Conservation (phyloP, 2,329 filamentous ascomycete species). For the Aspergillus pseudoglaucus region DNA sequence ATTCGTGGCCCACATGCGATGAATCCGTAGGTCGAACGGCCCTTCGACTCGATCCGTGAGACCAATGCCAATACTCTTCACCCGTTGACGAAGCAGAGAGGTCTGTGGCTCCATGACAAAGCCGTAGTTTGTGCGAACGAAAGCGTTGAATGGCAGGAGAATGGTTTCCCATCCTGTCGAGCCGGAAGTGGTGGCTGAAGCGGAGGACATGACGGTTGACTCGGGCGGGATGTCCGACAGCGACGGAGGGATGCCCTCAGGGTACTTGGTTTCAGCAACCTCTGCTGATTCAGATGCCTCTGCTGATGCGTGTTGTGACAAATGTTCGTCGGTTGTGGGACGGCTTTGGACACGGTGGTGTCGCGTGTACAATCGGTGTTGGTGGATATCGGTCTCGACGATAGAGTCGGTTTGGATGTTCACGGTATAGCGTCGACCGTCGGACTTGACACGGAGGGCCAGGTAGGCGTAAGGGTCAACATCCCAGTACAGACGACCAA, state of each 20-base stretch:
- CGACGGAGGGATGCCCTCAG: conserved; percentile 25
- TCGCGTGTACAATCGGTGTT: conserved; percentile 68
- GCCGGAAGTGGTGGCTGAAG: conserved; percentile 48
- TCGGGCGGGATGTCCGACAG: conserved; percentile 34
- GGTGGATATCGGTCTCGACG: conserved; percentile 90
- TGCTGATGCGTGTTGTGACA: conserved; percentile 10
- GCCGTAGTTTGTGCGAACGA: conserved; percentile 90
- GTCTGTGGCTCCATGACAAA: conserved; percentile 88
- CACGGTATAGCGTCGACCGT: conserved; percentile 86
- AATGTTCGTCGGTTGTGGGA: conserved; percentile 9
- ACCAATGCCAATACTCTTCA: conserved; percentile 78
- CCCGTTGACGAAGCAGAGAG: conserved; percentile 78
- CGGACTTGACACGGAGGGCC: conserved; percentile 79
- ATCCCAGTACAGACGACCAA: conserved; percentile 80
- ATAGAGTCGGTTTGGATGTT: conserved; percentile 94
- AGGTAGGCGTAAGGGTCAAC: conserved; percentile 85
- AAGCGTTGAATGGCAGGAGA: conserved; percentile 83
- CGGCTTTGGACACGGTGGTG: conserved; percentile 31
- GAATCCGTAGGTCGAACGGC: conserved; percentile 78
- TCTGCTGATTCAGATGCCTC: conserved; percentile 16
- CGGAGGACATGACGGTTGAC: conserved; percentile 27
- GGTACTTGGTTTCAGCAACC: conserved; percentile 17
- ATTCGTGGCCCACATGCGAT: conserved; percentile 88
- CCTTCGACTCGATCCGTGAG: conserved; percentile 84
- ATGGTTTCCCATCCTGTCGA: conserved; percentile 92